These are phyloP conservation scores for Panaeolus cyanescens DNA, from an alignment of 768 basidiomycete species.

Conservation along the genomic window DNA sequence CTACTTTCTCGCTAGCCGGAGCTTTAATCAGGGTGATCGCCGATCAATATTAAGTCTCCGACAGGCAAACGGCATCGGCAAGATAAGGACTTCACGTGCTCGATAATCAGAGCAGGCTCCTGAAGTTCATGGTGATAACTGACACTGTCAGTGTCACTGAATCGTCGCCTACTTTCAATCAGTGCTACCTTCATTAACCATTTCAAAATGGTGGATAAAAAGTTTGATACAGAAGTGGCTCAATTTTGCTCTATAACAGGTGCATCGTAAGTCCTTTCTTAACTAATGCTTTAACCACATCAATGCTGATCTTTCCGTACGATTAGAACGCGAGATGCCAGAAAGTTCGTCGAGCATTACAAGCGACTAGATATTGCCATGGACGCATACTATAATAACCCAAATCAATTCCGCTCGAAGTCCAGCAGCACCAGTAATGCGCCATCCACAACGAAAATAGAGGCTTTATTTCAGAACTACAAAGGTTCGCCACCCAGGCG, in stretches of 20 bases:
- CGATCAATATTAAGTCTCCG: background rate
- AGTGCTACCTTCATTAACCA: background rate
- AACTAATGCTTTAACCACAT: constrained; percentile 14
- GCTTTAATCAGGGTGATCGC: background rate
- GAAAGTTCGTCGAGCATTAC: constrained; percentile 68
- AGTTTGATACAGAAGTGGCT: constrained; percentile 48
- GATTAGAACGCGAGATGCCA: constrained; percentile 58
- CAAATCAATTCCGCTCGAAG: constrained; percentile 34
- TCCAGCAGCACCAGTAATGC: constrained; percentile 20
- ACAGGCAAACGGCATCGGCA: background rate
- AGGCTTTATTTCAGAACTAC: constrained; percentile 64
- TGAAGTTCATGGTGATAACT: background rate
- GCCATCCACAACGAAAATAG: constrained; percentile 57
- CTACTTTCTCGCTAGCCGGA: too few relatives aligned
- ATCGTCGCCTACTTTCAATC: background rate
- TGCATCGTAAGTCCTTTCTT: constrained; percentile 54
- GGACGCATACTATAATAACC: constrained; percentile 71
- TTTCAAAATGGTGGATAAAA: constrained; percentile 38
- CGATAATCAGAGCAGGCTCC: background rate
- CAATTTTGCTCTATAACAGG: constrained; percentile 73
- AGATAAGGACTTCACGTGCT: background rate
- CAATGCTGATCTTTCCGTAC: constrained; percentile 25
- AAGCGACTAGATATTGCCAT: constrained; percentile 72
- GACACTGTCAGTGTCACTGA: too few relatives aligned
- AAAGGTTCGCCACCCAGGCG: constrained; percentile 47